Evolutionary conservation across 83 land plant genomes (phyloP).

Genomic region (Isoetes engelmannii): DNA sequence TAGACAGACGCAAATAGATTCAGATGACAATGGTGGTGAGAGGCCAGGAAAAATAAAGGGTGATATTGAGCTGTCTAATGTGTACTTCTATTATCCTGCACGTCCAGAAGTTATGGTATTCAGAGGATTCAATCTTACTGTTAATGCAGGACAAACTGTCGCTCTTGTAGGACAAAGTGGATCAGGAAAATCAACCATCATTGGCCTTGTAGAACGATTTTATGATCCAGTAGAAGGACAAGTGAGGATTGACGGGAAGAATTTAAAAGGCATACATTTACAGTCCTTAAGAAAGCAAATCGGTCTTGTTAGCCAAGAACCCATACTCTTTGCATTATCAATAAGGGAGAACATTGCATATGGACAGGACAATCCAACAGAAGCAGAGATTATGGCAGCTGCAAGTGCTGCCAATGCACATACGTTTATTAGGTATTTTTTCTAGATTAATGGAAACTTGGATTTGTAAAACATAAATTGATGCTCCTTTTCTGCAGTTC

Average conservation of each 20-base stretch:
- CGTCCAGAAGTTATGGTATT: slow-evolving; percentile 18
- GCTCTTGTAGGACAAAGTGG: slow-evolving; percentile 31
- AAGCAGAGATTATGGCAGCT: slow-evolving; percentile 21
- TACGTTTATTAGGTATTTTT: slow-evolving; percentile 19
- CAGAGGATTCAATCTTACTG: slow-evolving; percentile 14
- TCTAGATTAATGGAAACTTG: no score
- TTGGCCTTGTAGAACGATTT: slow-evolving; percentile 25
- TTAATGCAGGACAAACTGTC: slow-evolving; percentile 14
- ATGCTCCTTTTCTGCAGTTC: slow-evolving; percentile 11
- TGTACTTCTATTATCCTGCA: slow-evolving; percentile 18
- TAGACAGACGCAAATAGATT: slow-evolving; percentile 9
- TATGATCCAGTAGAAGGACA: slow-evolving; percentile 20
- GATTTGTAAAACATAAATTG: no score
- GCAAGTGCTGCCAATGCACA: slow-evolving; percentile 28
- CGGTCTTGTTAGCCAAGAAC: slow-evolving; percentile 25
- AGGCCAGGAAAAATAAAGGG: slow-evolving; percentile 16
- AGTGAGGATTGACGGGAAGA: slow-evolving; percentile 20
- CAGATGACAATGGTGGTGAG: slow-evolving; percentile 4
- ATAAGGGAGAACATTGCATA: slow-evolving; percentile 20
- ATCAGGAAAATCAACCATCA: slow-evolving; percentile 22
- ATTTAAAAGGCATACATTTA: slow-evolving; percentile 13
- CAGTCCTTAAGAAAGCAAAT: slow-evolving; percentile 13
- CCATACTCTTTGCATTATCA: slow-evolving; percentile 18
- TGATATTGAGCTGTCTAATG: slow-evolving; percentile 16
- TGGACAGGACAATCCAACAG: slow-evolving; percentile 17